Percentiles rank a stretch among this genome's conserved stretches.
These are phyloP conservation scores for Ceratobasidium sp. DNA, from an alignment of 1,284 basidiomycete genomes.

Conservation along the genomic window DNA sequence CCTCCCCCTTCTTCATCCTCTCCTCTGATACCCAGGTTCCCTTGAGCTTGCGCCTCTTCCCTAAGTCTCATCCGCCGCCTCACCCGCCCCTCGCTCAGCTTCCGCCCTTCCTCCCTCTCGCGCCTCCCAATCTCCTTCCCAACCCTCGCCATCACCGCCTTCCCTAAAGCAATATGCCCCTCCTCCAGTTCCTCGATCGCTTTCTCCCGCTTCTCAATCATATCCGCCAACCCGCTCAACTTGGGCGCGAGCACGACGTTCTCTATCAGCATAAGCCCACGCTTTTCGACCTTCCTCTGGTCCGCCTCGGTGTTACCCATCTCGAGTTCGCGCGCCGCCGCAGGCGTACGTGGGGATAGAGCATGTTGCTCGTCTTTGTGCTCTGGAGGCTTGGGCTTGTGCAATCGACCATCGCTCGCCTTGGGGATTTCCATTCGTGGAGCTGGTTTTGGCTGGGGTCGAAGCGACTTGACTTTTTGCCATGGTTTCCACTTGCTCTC, in stretches of 20 bases:
- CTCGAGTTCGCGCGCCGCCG: slow-evolving; percentile 30
- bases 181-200: slow-evolving; percentile 84
- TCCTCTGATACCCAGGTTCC: neutral
- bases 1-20: slow-evolving; percentile 29
- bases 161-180: slow-evolving; percentile 76
- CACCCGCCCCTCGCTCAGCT: slow-evolving; percentile 24
- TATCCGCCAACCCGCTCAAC: slow-evolving; percentile 84
- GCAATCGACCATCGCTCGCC: slow-evolving; percentile 5
- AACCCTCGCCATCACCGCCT: slow-evolving; percentile 27
- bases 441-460: neutral
- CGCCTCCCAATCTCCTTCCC: slow-evolving; percentile 30
- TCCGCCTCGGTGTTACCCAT: neutral
- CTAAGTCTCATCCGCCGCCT: slow-evolving; percentile 14
- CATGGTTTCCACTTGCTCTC: slow-evolving; percentile 14
- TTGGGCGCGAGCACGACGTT: slow-evolving; percentile 85
- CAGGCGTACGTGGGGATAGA: neutral
- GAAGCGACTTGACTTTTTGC: slow-evolving; percentile 28
- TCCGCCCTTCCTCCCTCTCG: slow-evolving; percentile 28
- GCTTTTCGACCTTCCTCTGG: slow-evolving; percentile 48
- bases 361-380: slow-evolving; percentile 1
- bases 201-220: slow-evolving; percentile 80
- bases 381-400: slow-evolving; percentile 20
- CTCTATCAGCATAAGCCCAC: slow-evolving; percentile 64
- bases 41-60: slow-evolving; percentile 5
- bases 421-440: slow-evolving; percentile 48